These are phyloP conservation scores for Clathrus columnatus DNA, from an alignment of 768 basidiomycete species.

Conservation along the genomic window DNA sequence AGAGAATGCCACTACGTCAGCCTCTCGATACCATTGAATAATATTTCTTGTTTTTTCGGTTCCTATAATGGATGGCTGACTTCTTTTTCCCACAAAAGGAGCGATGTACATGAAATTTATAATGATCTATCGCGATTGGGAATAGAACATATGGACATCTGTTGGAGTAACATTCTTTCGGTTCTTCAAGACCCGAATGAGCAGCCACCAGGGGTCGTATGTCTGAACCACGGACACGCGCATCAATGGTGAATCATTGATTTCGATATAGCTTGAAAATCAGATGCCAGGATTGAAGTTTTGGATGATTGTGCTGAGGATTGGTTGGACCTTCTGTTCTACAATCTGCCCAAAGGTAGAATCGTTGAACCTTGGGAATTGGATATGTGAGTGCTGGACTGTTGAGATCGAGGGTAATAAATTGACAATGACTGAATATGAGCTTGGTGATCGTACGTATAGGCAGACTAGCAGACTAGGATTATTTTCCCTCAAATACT, in stretches of 20 bases:
- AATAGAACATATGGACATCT: not conserved
- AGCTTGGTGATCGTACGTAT: too few species aligned
- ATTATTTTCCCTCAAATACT: too few species aligned
- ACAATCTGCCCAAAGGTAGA: not conserved
- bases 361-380: not conserved
- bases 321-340: not conserved
- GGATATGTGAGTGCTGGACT: too few species aligned
- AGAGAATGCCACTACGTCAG: not conserved
- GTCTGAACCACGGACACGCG: not conserved
- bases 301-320: not conserved
- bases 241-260: not conserved
- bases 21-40: not conserved
- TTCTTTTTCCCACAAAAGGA: not conserved
- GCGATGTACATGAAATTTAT: not conserved
- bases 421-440: too few species aligned
- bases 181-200: not conserved
- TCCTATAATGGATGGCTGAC: not conserved
- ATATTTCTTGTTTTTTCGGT: not conserved
- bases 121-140: not conserved
- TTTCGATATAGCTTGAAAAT: not conserved
- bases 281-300: not conserved
- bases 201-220: not conserved
- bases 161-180: not conserved
- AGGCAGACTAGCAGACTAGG: too few species aligned
- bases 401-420: too few species aligned